Evolutionary conservation across 805 yeast genomes (phyloP), one percentile per base, ranked within the genome.

Genomic region (Debaryomyces tyrocola): DNA sequence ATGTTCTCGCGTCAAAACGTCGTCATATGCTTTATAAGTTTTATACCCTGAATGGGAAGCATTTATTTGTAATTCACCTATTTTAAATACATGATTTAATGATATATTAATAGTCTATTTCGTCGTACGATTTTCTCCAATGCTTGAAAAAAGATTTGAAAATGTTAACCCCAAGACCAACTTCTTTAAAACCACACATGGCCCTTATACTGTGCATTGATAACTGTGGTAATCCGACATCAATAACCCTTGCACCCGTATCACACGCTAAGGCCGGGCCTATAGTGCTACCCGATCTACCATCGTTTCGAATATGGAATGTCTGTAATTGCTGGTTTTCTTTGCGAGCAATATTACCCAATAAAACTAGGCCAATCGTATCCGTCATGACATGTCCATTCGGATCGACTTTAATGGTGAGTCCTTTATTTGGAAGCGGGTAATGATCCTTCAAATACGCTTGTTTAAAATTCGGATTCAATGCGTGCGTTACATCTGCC

Each of bases 141-240:
- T 59, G 50, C 12, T 47, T 44, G 50, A 68, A 69, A 40, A 67
- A 68, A 4, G 59, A 62, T 17, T 51, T 40, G 46, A 69, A 73
- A 10, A 68, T 59, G 15, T 61, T 54, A 6, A 68, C 58, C 0
- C 77, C 75, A 21, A 68, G 55, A 2, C 71, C 73, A 5, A 64
- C 64, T 38, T 73, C 77, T 46, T 66, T 67, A 44, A 57, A 66
- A 0, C 77, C 77, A 46, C 64, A 59, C 18, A 63, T 54, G 8
- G 70, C 67, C 33, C 77, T 54, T 18, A 71, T 68, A 24, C 70
- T 63, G 48, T 73, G 77, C 77, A 73, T 73, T 33, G 72, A 60
- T 17, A 73, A 55, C n/a, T 69, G 71, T 0, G 77, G 69, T 37
- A 73, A 49, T 0, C 77, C 77, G 10, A 72, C 69, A 50, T 73